These are phyloP conservation scores for Rhytidiadelphus loreus DNA, from an alignment of 225 moss, liverwort and hornwort species.

Conservation along the genomic window DNA sequence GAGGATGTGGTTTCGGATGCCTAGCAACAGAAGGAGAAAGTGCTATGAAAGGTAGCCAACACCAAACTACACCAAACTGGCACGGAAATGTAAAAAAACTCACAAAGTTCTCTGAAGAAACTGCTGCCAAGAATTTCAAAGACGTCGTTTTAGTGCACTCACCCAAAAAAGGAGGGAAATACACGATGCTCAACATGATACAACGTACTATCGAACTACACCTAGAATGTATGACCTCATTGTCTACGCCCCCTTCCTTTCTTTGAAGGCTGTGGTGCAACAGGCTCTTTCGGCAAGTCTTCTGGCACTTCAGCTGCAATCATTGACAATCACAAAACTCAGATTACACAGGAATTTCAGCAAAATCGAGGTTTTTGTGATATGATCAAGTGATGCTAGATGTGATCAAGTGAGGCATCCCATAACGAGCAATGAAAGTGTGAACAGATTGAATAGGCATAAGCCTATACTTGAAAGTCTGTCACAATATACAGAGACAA, in stretches of 20 bases:
- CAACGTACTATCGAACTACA: background rate
- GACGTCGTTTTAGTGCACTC: constrained; percentile 1
- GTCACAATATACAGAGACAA: background rate
- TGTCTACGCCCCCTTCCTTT: constrained; percentile 95
- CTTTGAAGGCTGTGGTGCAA: constrained; percentile 61
- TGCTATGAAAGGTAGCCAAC: background rate
- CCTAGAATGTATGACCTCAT: constrained; percentile 13
- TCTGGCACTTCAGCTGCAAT: constrained; percentile 69
- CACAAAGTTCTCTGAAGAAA: background rate
- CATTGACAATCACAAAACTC: background rate
- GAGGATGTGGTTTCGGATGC: background rate
- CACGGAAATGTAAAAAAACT: background rate
- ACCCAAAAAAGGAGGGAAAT: constrained; percentile 29
- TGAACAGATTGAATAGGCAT: background rate
- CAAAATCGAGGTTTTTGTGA: background rate
- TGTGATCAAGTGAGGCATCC: background rate
- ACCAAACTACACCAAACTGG: background rate
- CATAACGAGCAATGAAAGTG: background rate
- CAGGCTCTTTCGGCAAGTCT: constrained; percentile 60
- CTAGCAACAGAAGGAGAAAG: background rate
- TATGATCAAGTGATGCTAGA: background rate
- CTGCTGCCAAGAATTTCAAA: background rate
- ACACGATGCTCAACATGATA: background rate
- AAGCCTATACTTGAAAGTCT: background rate
- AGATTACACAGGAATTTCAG: background rate